Evolutionary conservation across 2,329 filamentous ascomycete species (phyloP), one percentile per base, ranked within the genome.

Genomic region (Fusarium irregulare): DNA sequence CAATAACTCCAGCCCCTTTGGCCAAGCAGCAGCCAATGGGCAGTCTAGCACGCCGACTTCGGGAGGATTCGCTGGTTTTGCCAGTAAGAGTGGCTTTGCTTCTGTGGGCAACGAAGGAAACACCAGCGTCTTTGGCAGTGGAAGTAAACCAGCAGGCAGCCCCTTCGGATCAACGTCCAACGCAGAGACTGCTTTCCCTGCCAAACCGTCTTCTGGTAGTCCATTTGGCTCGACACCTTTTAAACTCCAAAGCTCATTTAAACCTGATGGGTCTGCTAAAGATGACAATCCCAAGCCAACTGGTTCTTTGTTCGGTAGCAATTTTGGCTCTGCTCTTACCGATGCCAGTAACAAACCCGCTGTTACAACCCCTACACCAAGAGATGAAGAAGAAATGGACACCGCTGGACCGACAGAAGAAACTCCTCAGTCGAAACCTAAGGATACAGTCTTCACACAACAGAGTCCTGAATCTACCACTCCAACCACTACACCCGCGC

Each of bases 231-330:
- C 84, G n/a, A 79, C 82, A 18, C 85, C 87, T 1, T 93, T 93
- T 80, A 91, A 91, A 71, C 82, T 93, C 18, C 86, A 86, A 41
- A 90, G 88, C 30, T 89, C 87, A 3, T 93, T 93, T 80, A 88
- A 89, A 73, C 84, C 85, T 11, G 90, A 92, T 69, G 85, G 87
- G 8, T 84, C 85, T 46, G 83, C 87, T 2, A 89, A 88, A 61
- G 86, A 91, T 25, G 88, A 91, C 60, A 79, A 84, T 37, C 83
- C 86, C 11, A 87, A 86, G 66, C 80, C 85, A 18, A 76, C 78
- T 23, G 77, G 78, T 7, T 83, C 81, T 4, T 71, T 91, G 69
- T 92, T 93, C 74, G 87, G 87, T n/a, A 82, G 81, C 55, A 85
- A 81, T 12, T 92, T 93, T 77, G 83, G 85, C 9, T 85, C 86